Percentiles rank a stretch among this genome's conserved stretches.
phyloP scores from a whole-genome alignment of 176 grass and related monocot genomes.

The bread wheat (Triticum aestivum) region IWGSC_CS_RefSeq_v2.1 NC_057803.1:21300466-21300965 shows the following conservation, averaged over 20 bases:
- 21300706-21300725: conserved; percentile 80
- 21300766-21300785: conserved; percentile 61
- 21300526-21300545: conserved; percentile 84
- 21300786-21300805: not conserved
- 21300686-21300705: conserved; percentile 85
- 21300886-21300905: not conserved
- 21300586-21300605: conserved; percentile 79
- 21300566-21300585: conserved; percentile 87
- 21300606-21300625: conserved; percentile 64
- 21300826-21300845: not conserved
- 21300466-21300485: conserved; percentile 44
- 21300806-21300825: not conserved
- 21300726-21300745: conserved; percentile 54
- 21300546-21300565: conserved; percentile 66
- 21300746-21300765: conserved; percentile 52
- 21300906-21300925: conserved; percentile 74
- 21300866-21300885: not conserved
- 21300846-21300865: conserved; percentile 12
- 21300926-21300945: conserved; percentile 98
- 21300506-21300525: conserved; percentile 92
- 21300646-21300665: conserved; percentile 77
- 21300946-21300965: conserved; percentile 96
- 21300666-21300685: conserved; percentile 75
- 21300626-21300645: conserved; percentile 80
- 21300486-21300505: conserved; percentile 63